Base-by-base conservation (phyloP, 306 rosid species). In the Cicer judaicum region DNA sequence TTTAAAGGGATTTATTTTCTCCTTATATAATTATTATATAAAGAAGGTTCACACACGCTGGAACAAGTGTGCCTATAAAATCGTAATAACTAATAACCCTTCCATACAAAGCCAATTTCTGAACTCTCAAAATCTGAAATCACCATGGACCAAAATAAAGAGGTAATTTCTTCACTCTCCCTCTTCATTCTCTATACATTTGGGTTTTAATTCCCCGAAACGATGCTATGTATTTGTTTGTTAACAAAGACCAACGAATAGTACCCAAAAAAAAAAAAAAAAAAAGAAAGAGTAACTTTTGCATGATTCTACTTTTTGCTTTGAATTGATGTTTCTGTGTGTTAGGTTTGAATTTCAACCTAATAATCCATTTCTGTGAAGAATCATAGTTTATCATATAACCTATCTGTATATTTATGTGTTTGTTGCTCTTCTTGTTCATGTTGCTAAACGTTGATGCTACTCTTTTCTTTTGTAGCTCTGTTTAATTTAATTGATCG, bases 111-210 rank as follows among this genome's bases (percentile, higher is more conserved):
- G 2, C 39, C 59, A 21, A 47, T 47, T 36, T 76, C 67, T 69
- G 19, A 67, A 50, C 67, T 55, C 60, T 60, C 38, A 72, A 80
- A 72, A 77, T 74, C 85, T 84, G 66, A 65, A 63, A 67, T 73
- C 65, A 7, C 11, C 73, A 93, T 93, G 98, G 97, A 93, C 64
- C 93, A 93, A 84, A 91, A 86, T 38, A 93, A 93, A 84, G 97
- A 93, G 96, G 98, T 91, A 76, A 42, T 2, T 78, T 65, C 68
- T 12, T 77, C 60, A 50, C 62, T 78, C 41, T 68, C 42, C 13
- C 64, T 72, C 21, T 73, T 18, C 15, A 13, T 13, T 29, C 36
- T 29, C 36, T 56, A 1, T 12, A 70, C 56, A 8, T 47, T 0
- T 63, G 48, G 12, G 10, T 72, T 11, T 29, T 29, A 29, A 29